Conservation (phyloP, 1,284 basidiomycete genomes). For the Apiotrichum gamsii region DNA sequence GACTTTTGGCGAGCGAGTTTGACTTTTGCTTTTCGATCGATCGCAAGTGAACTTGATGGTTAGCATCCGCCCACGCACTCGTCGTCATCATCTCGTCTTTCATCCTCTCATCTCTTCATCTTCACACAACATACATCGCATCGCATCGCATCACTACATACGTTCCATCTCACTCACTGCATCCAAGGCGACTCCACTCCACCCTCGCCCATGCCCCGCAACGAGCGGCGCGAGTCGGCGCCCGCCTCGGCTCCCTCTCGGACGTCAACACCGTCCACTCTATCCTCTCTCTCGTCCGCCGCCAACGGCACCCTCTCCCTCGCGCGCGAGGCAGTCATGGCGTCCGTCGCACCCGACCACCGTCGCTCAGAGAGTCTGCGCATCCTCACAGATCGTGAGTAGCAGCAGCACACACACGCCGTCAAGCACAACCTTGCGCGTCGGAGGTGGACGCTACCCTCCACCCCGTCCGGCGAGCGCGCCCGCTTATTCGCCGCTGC, state of each 20-base stretch:
- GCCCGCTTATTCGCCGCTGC: neutral
- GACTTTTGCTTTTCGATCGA: too few species aligned
- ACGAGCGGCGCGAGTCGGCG: neutral
- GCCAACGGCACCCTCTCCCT: constrained; percentile 35
- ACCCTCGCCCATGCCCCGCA: too few species aligned
- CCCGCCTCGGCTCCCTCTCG: too few species aligned
- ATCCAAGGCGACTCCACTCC: neutral
- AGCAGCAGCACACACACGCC: too few species aligned
- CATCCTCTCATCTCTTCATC: neutral
- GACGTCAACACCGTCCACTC: constrained; percentile 1
- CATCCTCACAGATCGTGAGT: constrained; percentile 46
- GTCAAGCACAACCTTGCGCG: too few species aligned
- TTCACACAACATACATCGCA: neutral
- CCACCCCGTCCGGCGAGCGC: neutral
- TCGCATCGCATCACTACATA: too few species aligned
- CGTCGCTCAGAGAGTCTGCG: constrained; percentile 41
- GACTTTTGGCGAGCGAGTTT: too few species aligned
- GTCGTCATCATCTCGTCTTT: neutral
- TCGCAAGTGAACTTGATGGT: too few species aligned
- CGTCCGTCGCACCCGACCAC: constrained; percentile 37
- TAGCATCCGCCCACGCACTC: neutral
- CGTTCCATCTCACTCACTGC: neutral
- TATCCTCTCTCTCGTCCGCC: constrained; percentile 24
- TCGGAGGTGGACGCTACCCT: too few species aligned
- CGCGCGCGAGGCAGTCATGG: constrained; percentile 45